phyloP scores from a whole-genome alignment of 805 yeast genomes.

The Schizosaccharomyces octosporus region DNA sequence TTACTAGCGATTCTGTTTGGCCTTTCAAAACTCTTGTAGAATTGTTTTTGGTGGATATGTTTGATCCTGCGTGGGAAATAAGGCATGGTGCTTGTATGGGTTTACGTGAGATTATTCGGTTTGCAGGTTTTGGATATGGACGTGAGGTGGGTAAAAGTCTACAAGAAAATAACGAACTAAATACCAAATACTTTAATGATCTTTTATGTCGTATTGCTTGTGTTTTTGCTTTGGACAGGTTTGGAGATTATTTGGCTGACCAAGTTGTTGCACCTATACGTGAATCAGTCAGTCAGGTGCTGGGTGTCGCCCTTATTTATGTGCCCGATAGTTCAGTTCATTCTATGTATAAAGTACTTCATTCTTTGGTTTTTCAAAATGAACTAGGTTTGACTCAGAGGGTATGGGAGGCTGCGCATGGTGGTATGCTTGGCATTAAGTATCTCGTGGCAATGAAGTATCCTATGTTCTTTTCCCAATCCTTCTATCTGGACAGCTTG shows the following conservation, averaged over 20 bases:
- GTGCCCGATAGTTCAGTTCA: slow-evolving; percentile 33
- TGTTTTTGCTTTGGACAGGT: slow-evolving; percentile 73
- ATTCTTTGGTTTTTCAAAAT: slow-evolving; percentile 41
- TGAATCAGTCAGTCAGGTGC: slow-evolving; percentile 84
- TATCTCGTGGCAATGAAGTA: slow-evolving; percentile 78
- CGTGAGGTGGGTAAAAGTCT: slow-evolving; percentile 38
- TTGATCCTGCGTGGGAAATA: slow-evolving; percentile 74
- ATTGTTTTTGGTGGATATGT: slow-evolving; percentile 48
- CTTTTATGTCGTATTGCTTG: slow-evolving; percentile 64
- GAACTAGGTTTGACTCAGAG: slow-evolving; percentile 23
- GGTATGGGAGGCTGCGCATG: slow-evolving; percentile 95
- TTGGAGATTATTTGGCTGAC: slow-evolving; percentile 91
- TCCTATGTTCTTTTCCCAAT: slow-evolving; percentile 40
- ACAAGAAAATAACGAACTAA: slow-evolving; percentile 39
- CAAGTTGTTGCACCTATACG: slow-evolving; percentile 96
- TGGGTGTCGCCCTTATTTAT: slow-evolving; percentile 71
- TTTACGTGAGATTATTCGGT: slow-evolving; percentile 55
- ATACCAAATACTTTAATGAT: slow-evolving; percentile 57
- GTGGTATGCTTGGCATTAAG: slow-evolving; percentile 81
- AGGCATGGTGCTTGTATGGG: slow-evolving; percentile 94
- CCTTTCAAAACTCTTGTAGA: slow-evolving; percentile 86
- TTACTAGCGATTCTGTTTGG: slow-evolving; percentile 36
- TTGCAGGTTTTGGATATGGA: slow-evolving; percentile 72
- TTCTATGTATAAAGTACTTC: slow-evolving; percentile 39
- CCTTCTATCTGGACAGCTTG: slow-evolving; percentile 38